A percentile compares a stretch with the other conserved stretches of the same genome.
phyloP scores from a whole-genome alignment of 345 rosid genomes.

The Eucalyptus tenuipes region DNA sequence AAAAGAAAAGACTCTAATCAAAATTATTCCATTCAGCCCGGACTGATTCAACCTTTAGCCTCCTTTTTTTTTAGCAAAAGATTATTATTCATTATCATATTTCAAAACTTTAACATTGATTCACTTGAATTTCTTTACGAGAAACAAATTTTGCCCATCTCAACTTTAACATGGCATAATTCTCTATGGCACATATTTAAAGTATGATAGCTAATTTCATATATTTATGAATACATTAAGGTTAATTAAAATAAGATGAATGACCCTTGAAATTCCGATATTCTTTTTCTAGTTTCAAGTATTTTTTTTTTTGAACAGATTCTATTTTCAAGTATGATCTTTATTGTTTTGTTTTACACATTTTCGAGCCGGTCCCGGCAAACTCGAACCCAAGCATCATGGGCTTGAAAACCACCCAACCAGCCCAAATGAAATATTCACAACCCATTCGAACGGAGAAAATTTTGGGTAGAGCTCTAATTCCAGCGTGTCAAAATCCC shows the following conservation, averaged over 20 bases:
- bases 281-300: not conserved
- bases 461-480: too few species aligned
- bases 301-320: too few species aligned
- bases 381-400: not conserved
- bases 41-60: not conserved
- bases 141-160: not conserved
- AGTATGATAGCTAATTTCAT: not conserved
- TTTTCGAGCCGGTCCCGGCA: not conserved
- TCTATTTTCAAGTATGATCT: not conserved
- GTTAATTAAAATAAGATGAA: not conserved
- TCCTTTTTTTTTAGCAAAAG: too few species aligned
- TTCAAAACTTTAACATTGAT: not conserved
- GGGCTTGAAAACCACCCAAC: not conserved
- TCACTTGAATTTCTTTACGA: too few species aligned
- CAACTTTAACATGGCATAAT: not conserved
- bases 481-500: too few species aligned
- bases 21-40: not conserved
- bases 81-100: not conserved
- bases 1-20: not conserved
- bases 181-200: not conserved
- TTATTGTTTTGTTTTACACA: not conserved
- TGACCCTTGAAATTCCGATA: not conserved
- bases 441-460: not conserved
- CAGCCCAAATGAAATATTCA: not conserved
- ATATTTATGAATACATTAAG: not conserved